Evolutionary conservation across 768 basidiomycete species (phyloP).

Genomic region (Lactarius sanguifluus): DNA sequence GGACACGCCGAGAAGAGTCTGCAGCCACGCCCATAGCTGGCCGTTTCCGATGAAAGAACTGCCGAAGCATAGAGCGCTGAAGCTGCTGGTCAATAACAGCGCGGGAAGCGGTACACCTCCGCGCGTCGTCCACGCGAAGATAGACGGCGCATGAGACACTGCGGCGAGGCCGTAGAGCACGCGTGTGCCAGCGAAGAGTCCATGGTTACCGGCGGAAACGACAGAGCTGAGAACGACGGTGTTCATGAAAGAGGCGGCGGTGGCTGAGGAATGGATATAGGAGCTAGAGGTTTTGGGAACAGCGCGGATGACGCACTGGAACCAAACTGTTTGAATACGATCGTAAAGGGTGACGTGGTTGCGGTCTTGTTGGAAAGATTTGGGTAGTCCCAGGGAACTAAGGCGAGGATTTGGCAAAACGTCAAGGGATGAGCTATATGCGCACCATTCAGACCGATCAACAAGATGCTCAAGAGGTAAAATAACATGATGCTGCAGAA

Average conservation of each 20-base stretch:
- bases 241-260: slow-evolving; percentile 83
- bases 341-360: slow-evolving; percentile 85
- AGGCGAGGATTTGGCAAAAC: not conserved
- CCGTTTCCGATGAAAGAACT: slow-evolving; percentile 78
- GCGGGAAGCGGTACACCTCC: slow-evolving; percentile 72
- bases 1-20: slow-evolving; percentile 86
- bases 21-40: slow-evolving; percentile 78
- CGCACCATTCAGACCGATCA: slow-evolving; percentile 82
- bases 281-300: not conserved
- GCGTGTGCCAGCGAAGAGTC: slow-evolving; percentile 80
- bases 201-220: slow-evolving; percentile 83
- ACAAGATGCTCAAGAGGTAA: slow-evolving; percentile 70
- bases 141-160: slow-evolving; percentile 61
- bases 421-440: not conserved
- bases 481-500: slow-evolving; percentile 72
- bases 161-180: slow-evolving; percentile 74
- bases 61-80: slow-evolving; percentile 73
- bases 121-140: slow-evolving; percentile 68
- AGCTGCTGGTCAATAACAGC: slow-evolving; percentile 68
- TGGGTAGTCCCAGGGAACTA: slow-evolving; percentile 78
- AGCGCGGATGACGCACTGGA: slow-evolving; percentile 49
- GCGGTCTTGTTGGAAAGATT: slow-evolving; percentile 65
- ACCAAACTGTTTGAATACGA: slow-evolving; percentile 75
- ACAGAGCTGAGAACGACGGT: slow-evolving; percentile 81
- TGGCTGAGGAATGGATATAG: slow-evolving; percentile 40